Percentiles rank a stretch among this genome's conserved stretches.
These are phyloP conservation scores for Penicillium paxilli DNA, from an alignment of 495 filamentous ascomycete genomes.

Conservation along the genomic window DNA sequence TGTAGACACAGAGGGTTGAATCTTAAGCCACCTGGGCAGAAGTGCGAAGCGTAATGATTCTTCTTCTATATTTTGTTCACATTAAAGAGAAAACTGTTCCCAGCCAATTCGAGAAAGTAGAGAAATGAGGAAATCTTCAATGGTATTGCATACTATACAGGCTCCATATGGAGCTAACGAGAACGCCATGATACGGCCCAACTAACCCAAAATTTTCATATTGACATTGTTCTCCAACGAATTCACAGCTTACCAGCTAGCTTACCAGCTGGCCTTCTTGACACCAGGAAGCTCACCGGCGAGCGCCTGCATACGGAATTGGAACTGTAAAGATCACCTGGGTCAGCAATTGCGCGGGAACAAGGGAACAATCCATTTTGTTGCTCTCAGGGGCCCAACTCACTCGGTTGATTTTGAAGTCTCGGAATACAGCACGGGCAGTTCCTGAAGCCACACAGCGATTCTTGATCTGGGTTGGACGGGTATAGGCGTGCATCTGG, in stretches of 20 bases:
- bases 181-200: slow-evolving; percentile 32
- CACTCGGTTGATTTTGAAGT: slow-evolving; percentile 90
- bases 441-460: slow-evolving; percentile 88
- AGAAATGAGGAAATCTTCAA: slow-evolving; percentile 1
- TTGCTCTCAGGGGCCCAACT: too few species aligned
- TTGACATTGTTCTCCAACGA: slow-evolving; percentile 7
- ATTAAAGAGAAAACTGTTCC: background rate
- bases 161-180: slow-evolving; percentile 24
- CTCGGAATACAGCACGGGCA: slow-evolving; percentile 78
- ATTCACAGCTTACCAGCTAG: slow-evolving; percentile 67
- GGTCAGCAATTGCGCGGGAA: background rate
- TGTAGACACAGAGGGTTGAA: too few species aligned
- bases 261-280: slow-evolving; percentile 91
- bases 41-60: too few species aligned
- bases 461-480: slow-evolving; percentile 90
- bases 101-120: background rate
- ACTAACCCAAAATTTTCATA: slow-evolving; percentile 22
- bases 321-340: slow-evolving; percentile 62
- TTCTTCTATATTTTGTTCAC: too few species aligned
- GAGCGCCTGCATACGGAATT: slow-evolving; percentile 87
- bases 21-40: too few species aligned
- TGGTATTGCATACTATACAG: slow-evolving; percentile 36
- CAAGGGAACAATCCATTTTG: background rate
- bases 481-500: slow-evolving; percentile 93
- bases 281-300: slow-evolving; percentile 90